Percentiles rank a stretch among this genome's conserved stretches.
phyloP scores from a whole-genome alignment of 352 stramenopile genomes.

The Phytophthora parvispora region DNA sequence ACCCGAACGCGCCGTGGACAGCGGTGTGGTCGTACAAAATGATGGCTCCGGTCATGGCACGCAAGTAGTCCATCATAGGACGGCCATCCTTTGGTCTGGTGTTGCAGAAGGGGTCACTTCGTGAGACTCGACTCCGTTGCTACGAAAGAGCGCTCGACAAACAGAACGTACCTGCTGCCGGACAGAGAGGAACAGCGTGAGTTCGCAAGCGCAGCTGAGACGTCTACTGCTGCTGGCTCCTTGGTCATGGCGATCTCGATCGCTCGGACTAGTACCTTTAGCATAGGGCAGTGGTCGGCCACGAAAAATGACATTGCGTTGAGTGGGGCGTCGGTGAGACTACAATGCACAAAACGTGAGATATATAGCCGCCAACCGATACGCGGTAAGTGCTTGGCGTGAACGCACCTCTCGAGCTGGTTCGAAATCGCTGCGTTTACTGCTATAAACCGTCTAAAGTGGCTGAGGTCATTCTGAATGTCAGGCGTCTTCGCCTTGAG shows the following conservation, averaged over 20 bases:
- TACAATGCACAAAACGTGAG: conserved; percentile 4
- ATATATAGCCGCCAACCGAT: background rate
- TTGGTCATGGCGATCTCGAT: conserved; percentile 49
- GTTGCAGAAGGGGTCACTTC: background rate
- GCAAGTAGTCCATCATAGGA: conserved; percentile 56
- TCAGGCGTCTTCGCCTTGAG: conserved; percentile 61
- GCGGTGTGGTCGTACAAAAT: conserved; percentile 69
- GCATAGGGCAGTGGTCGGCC: conserved; percentile 66
- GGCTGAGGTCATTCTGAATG: conserved; percentile 75
- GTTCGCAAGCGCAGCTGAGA: conserved; percentile 59
- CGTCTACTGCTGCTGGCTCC: conserved; percentile 40
- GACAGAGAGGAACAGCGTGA: conserved; percentile 48
- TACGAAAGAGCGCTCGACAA: background rate
- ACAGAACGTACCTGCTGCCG: conserved; percentile 15
- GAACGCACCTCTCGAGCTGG: conserved; percentile 54
- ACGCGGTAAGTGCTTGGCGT: background rate
- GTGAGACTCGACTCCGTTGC: background rate
- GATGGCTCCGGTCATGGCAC: conserved; percentile 65
- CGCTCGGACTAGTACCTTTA: conserved; percentile 59
- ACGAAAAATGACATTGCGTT: conserved; percentile 76
- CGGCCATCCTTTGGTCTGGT: conserved; percentile 48
- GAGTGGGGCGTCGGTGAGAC: conserved; percentile 49
- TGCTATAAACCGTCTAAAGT: conserved; percentile 60
- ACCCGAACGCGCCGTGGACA: conserved; percentile 54
- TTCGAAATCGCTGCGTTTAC: conserved; percentile 46